Evolutionary conservation across 225 moss, liverwort and hornwort genomes (phyloP), one percentile per base, ranked within the genome.

Genomic region (Polytrichum formosum): DNA sequence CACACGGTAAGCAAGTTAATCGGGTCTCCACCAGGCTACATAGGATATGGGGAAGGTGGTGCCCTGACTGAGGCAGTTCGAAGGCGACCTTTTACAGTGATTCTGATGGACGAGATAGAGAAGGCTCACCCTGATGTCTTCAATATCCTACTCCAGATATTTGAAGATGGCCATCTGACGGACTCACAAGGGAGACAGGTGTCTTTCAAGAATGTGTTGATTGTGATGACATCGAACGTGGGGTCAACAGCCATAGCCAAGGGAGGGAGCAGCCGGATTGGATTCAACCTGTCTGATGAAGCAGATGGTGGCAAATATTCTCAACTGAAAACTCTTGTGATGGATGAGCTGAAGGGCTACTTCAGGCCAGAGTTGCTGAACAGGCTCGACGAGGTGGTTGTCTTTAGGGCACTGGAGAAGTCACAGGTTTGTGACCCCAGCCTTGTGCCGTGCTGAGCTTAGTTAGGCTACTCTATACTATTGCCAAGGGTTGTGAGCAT

Each of bases 71-170:
- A 96, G 78, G 82, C 96, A 20, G 93, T 96, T 26, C 90, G 96
- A 23, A 83, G 91, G 67, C 84, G 90, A 53, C 96, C 93, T 13
- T 96, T 93, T 61, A 96, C 96, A 33, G 91, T 96, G 27, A 81
- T 96, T 67, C 93, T 96, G 0, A 83, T 96, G 96, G 96, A 96
- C 67, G 96, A 96, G 74, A 96, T 96, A 56, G 96, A 96, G 33
- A 95, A 95, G 78, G 95, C 95, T 0, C 95, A 95, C 75, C 95
- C 95, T 27, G 95, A 96, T 79, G 90, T 96, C 61, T 96, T 96
- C 71, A 96, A 96, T 65, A 91, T 96, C 67, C 74, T 96, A 35
- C 96, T 96, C 26, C 96, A 96, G 70, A 85, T 96, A 4, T 96
- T 96, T 58, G 96, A 96, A 82, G 96, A 96, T 33, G 96, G 96